Conservation (phyloP, 2,329 filamentous ascomycete genomes). For the Hypoxylon sp. region DNA sequence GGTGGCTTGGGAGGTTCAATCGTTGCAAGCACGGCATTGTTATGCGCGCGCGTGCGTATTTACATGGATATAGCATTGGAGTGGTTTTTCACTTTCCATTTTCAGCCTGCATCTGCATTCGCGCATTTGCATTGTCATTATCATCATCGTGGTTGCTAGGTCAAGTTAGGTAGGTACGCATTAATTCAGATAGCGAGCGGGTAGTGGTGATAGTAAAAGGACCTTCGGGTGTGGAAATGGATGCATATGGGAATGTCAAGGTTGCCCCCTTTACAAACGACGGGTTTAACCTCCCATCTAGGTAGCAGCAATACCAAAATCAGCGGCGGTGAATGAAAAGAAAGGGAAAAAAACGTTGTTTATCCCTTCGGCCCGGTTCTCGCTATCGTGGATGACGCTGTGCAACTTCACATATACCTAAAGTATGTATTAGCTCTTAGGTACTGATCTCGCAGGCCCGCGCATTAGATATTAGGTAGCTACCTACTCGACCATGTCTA, state of each 20-base stretch:
- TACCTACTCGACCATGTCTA: too few species aligned
- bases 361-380: not conserved
- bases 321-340: not conserved
- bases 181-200: not conserved
- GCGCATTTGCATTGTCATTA: not conserved
- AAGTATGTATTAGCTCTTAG: too few species aligned
- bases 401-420: not conserved
- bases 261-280: not conserved
- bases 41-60: not conserved
- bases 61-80: constrained; percentile 1
- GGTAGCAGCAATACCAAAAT: not conserved
- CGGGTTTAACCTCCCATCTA: not conserved
- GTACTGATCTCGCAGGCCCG: too few species aligned
- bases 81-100: not conserved
- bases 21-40: not conserved
- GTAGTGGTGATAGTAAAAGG: not conserved
- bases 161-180: not conserved
- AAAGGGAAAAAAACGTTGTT: not conserved
- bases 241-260: not conserved
- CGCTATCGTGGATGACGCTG: not conserved
- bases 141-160: not conserved
- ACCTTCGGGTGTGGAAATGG: not conserved
- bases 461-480: too few species aligned
- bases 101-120: not conserved
- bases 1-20: not conserved